phyloP scores from a whole-genome alignment of 2,329 filamentous ascomycete genomes.

The Gyromitra esculenta region DNA sequence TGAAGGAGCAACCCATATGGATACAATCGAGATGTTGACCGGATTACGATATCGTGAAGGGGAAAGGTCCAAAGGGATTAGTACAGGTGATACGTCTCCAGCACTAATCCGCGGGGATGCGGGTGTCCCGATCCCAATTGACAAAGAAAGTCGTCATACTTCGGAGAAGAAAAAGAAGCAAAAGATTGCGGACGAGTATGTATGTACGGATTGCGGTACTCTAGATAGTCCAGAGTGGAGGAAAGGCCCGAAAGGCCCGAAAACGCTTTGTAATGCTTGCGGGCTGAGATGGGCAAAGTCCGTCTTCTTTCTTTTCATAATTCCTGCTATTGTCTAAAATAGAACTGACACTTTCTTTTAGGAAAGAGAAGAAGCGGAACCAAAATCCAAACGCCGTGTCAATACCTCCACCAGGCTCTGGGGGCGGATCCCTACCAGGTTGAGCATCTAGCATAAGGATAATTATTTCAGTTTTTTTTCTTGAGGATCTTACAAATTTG shows the following conservation, averaged over 20 bases:
- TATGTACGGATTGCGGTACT: constrained; percentile 94
- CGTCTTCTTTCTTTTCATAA: constrained; percentile 58
- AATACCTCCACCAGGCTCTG: constrained; percentile 51
- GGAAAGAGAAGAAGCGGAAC: constrained; percentile 57
- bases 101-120: constrained; percentile 84
- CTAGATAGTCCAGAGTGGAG: constrained; percentile 95
- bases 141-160: constrained; percentile 74
- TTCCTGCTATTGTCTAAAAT: background rate
- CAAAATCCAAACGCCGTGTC: constrained; percentile 53
- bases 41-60: constrained; percentile 87
- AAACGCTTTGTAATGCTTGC: constrained; percentile 95
- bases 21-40: constrained; percentile 92
- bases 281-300: constrained; percentile 77
- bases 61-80: constrained; percentile 86
- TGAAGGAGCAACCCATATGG: constrained; percentile 78
- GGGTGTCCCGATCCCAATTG: constrained; percentile 82
- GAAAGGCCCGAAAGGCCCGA: constrained; percentile 90
- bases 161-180: constrained; percentile 87
- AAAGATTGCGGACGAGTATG: constrained; percentile 86
- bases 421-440: constrained; percentile 35
- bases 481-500: constrained; percentile 25
- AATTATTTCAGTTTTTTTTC: constrained; percentile 33
- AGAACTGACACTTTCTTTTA: constrained; percentile 32
- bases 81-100: constrained; percentile 83
- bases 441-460: constrained; percentile 1